phyloP scores from a whole-genome alignment of 2,329 filamentous ascomycete genomes.

The Pseudogymnoascus sp. region DNA sequence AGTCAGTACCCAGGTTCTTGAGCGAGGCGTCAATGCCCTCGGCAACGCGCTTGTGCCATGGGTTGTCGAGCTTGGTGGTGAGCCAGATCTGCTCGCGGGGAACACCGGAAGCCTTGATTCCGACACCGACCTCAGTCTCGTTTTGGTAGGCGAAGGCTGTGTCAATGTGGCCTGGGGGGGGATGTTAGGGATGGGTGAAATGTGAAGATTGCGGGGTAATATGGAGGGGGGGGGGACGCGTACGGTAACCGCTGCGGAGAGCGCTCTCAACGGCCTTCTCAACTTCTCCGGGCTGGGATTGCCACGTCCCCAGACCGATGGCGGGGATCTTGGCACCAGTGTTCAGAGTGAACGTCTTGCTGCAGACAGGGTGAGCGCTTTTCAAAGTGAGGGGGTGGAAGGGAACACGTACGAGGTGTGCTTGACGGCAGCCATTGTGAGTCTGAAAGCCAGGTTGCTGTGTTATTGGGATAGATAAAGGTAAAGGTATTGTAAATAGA shows the following conservation, averaged over 20 bases:
- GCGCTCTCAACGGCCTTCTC: constrained; percentile 62
- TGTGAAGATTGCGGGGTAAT: constrained; percentile 9
- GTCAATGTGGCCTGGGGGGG: constrained; percentile 53
- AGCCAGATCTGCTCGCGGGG: constrained; percentile 60
- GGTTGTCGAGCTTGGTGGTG: constrained; percentile 77
- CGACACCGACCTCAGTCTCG: constrained; percentile 58
- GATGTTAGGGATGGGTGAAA: background rate
- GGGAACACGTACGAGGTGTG: constrained; percentile 16
- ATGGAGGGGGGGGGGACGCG: constrained; percentile 53
- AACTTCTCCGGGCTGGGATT: constrained; percentile 59
- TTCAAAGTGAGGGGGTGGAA: constrained; percentile 7
- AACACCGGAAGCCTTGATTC: constrained; percentile 55
- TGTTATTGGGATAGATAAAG: background rate
- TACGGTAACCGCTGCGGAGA: constrained; percentile 59
- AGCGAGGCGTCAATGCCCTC: constrained; percentile 53
- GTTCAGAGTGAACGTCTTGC: constrained; percentile 59
- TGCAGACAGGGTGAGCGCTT: constrained; percentile 19
- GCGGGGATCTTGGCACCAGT: constrained; percentile 71
- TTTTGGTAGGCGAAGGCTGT: constrained; percentile 69
- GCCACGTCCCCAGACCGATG: constrained; percentile 72
- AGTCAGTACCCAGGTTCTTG: constrained; percentile 51
- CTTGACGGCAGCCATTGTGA: background rate
- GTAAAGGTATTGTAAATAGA: background rate
- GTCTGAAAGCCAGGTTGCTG: background rate
- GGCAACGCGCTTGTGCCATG: constrained; percentile 61